phyloP scores from a whole-genome alignment of 139 green algal species.

The Cymbomonas tetramitiformis region DNA sequence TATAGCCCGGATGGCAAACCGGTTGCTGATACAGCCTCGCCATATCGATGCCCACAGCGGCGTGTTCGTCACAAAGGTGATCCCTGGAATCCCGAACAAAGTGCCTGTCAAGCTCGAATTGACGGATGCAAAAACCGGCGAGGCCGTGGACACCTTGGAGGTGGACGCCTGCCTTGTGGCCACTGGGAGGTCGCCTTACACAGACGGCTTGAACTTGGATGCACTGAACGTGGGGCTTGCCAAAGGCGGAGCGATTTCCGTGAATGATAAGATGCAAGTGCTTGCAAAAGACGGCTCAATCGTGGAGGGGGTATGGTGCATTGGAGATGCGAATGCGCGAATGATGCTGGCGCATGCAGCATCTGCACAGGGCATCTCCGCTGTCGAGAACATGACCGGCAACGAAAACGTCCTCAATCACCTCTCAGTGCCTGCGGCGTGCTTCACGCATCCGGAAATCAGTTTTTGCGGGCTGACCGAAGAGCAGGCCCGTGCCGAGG shows the following conservation, averaged over 20 bases:
- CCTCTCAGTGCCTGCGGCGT: conserved; percentile 76
- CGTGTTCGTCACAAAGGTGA: conserved; percentile 80
- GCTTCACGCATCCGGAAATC: conserved; percentile 97
- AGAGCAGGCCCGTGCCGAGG: conserved; percentile 72
- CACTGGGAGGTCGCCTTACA: conserved; percentile 73
- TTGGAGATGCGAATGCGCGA: conserved; percentile 92
- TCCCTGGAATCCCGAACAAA: conserved; percentile 44
- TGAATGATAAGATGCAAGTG: conserved; percentile 83
- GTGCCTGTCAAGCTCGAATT: conserved; percentile 93
- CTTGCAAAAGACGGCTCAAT: conserved; percentile 26
- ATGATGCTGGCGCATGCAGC: conserved; percentile 85
- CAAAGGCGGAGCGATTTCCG: conserved; percentile 81
- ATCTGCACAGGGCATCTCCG: conserved; percentile 76
- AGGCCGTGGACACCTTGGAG: conserved; percentile 84
- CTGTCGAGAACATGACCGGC: conserved; percentile 83
- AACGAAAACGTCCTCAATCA: conserved; percentile 84
- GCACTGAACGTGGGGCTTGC: conserved; percentile 60
- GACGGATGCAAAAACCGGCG: conserved; percentile 94
- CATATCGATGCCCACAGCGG: conserved; percentile 76
- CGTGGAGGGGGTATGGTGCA: conserved; percentile 63
- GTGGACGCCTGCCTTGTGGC: conserved; percentile 73
- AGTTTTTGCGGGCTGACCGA: conserved; percentile 90
- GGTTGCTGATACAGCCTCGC: conserved; percentile 78
- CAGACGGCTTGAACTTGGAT: conserved; percentile 67
- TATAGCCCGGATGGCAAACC: conserved; percentile 77